Conservation (phyloP, 805 yeast genomes). For the Lipomyces japonicus region DNA sequence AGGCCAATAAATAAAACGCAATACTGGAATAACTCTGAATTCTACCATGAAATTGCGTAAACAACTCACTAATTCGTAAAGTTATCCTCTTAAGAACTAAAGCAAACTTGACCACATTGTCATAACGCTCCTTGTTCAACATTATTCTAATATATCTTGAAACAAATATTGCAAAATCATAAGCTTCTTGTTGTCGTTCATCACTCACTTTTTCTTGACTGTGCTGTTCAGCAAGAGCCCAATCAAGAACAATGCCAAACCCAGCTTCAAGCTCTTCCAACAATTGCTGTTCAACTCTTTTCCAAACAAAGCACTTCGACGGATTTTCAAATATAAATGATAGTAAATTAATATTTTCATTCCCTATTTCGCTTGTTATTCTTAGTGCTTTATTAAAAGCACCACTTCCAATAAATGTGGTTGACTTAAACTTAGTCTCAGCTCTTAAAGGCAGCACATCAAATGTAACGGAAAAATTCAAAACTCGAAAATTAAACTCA, state of each 20-base stretch:
- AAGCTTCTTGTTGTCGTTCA: slow-evolving; percentile 10
- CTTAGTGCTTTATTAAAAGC: slow-evolving; percentile 12
- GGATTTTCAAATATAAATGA: slow-evolving; percentile 4
- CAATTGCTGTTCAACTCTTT: neutral
- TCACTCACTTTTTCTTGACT: slow-evolving; percentile 1
- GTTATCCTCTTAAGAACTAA: slow-evolving; percentile 11
- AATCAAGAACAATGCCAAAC: slow-evolving; percentile 9
- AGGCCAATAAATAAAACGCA: slow-evolving; percentile 20
- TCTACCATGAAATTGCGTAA: slow-evolving; percentile 24
- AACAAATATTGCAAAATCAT: slow-evolving; percentile 15
- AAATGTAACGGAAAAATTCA: slow-evolving; percentile 25
- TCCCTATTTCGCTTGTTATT: too few species aligned
- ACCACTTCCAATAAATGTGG: slow-evolving; percentile 24
- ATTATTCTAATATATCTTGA: slow-evolving; percentile 6
- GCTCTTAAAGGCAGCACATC: slow-evolving; percentile 22
- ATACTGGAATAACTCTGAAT: slow-evolving; percentile 8
- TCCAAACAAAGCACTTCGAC: slow-evolving; percentile 9
- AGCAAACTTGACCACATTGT: slow-evolving; percentile 10
- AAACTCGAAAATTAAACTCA: slow-evolving; percentile 16
- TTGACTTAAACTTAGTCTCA: slow-evolving; percentile 10
- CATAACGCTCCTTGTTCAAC: slow-evolving; percentile 7
- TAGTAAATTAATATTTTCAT: neutral
- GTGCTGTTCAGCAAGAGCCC: slow-evolving; percentile 24
- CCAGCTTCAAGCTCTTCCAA: slow-evolving; percentile 15
- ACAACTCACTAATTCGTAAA: slow-evolving; percentile 15